These are phyloP conservation scores for Pyrenula massariospora DNA, from an alignment of 495 filamentous ascomycete species.

Conservation along the genomic window DNA sequence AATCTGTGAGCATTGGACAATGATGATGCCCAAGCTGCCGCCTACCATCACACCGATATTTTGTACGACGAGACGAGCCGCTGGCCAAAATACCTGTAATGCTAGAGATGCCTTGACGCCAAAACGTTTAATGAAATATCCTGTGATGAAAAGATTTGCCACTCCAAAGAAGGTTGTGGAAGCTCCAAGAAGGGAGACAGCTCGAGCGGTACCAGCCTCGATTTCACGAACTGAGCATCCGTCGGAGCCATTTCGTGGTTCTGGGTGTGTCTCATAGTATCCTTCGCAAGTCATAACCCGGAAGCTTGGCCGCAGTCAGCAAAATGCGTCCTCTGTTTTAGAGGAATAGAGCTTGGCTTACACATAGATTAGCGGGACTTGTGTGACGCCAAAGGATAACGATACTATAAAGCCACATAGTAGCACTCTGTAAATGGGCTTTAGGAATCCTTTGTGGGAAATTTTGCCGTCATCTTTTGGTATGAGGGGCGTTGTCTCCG, in stretches of 20 bases:
- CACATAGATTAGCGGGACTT: slow-evolving; percentile 27
- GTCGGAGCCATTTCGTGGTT: slow-evolving; percentile 20
- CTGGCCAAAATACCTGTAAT: slow-evolving; percentile 37
- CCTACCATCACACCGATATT: slow-evolving; percentile 40
- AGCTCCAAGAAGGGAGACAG: slow-evolving; percentile 38
- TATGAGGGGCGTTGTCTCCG: neutral
- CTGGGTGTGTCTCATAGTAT: slow-evolving; percentile 32
- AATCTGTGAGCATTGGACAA: slow-evolving; percentile 42
- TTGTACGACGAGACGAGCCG: slow-evolving; percentile 39
- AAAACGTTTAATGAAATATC: slow-evolving; percentile 42
- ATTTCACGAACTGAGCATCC: slow-evolving; percentile 36
- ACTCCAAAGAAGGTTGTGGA: slow-evolving; percentile 28
- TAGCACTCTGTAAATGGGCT: slow-evolving; percentile 10
- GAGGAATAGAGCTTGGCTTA: neutral
- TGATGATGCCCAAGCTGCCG: slow-evolving; percentile 35
- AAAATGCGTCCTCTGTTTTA: too few relatives aligned
- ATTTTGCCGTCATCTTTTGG: neutral
- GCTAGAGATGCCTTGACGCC: slow-evolving; percentile 39
- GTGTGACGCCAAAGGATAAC: slow-evolving; percentile 44
- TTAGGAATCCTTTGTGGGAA: neutral
- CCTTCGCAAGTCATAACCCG: slow-evolving; percentile 46
- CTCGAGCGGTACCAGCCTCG: slow-evolving; percentile 39
- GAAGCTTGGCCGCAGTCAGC: slow-evolving; percentile 26
- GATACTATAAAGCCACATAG: slow-evolving; percentile 42
- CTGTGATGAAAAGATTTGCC: slow-evolving; percentile 44